A percentile compares a stretch with the other conserved stretches of the same genome.
Evolutionary conservation across 441 rosid species (phyloP).

Genomic region (Pelargonium exstipulatum): DNA sequence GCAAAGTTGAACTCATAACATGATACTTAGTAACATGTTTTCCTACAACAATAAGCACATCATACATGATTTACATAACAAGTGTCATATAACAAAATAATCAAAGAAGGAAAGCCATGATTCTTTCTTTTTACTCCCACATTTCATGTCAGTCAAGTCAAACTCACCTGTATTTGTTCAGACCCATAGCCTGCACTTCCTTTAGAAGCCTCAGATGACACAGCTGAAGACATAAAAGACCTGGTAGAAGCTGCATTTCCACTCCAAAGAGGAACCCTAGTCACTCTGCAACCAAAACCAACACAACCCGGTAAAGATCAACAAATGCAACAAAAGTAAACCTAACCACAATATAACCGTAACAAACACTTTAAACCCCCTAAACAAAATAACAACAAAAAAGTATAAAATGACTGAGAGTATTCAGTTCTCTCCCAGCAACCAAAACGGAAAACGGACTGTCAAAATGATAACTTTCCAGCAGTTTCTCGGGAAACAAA

Average conservation of each 20-base stretch:
- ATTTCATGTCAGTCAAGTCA: not conserved
- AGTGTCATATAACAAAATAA: not conserved
- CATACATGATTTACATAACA: not conserved
- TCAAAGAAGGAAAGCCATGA: not conserved
- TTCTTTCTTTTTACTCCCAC: not conserved
- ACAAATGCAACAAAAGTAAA: not conserved
- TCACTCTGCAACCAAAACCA: conserved; percentile 27
- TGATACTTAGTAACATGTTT: not conserved
- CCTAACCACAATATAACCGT: not conserved
- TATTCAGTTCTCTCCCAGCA: not conserved
- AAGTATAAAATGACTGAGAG: not conserved
- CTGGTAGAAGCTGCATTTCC: conserved; percentile 41
- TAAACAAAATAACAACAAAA: not conserved
- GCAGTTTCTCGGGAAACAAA: conserved; percentile 7
- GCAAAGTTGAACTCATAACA: not conserved
- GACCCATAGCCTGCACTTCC: conserved; percentile 67
- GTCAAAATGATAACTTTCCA: not conserved
- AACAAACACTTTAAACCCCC: conserved; percentile 1
- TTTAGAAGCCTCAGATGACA: conserved; percentile 48
- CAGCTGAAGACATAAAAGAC: conserved; percentile 68
- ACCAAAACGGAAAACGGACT: not conserved
- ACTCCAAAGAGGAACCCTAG: conserved; percentile 32
- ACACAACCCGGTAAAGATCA: not conserved
- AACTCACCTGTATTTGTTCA: conserved; percentile 80
- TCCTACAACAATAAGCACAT: not conserved